Evolutionary conservation across 352 stramenopile genomes (phyloP), one percentile per base, ranked within the genome.

Genomic region (Pythium folliculosum): DNA sequence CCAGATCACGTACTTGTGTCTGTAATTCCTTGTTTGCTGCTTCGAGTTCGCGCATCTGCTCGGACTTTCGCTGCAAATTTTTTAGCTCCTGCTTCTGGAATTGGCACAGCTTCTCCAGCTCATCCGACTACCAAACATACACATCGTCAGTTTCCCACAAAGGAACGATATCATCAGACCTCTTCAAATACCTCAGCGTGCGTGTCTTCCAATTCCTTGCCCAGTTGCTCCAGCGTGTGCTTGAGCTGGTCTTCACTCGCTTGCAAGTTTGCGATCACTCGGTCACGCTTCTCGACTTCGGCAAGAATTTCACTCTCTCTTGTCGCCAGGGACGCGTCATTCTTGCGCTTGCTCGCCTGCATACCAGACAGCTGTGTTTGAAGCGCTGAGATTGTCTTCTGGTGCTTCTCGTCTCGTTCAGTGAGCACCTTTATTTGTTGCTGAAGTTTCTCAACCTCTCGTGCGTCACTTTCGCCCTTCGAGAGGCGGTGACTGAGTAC

Each of bases 121-220:
- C 67, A 45, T 89, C 73, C 23, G 72, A 64, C 83, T 89, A 22
- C 14, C 19, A 19, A 61, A 13, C 40, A 19, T 16, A n/a, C n/a
- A 8, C 14, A n/a, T 32, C 27, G 27, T 32, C 27, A 32, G 27
- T 5, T 6, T 32, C 27, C 27, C 27, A 32, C 27, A 5, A 32
- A 32, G 2, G 27, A 32, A 32, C n/a, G 27, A 32, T 32, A 32
- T 32, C 27, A 32, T 32, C 5, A 5, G 27, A 49, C n/a, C n/a
- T 9, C 14, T 5, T n/a, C 35, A 17, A 2, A 23, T 59, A 91
- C 83, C 63, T 92, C 75, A 22, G 60, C 57, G 54, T 92, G 81
- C 5, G 77, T 72, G 30, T 81, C 73, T 38, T 88, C 77, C 22
- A 90, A 67, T 44, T 90, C 75, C 7, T 75, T 70, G 2, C 78